Percentiles rank a stretch among this genome's conserved stretches.
Conservation (phyloP, 2,329 filamentous ascomycete species). For the Cercospora canescens region DNA sequence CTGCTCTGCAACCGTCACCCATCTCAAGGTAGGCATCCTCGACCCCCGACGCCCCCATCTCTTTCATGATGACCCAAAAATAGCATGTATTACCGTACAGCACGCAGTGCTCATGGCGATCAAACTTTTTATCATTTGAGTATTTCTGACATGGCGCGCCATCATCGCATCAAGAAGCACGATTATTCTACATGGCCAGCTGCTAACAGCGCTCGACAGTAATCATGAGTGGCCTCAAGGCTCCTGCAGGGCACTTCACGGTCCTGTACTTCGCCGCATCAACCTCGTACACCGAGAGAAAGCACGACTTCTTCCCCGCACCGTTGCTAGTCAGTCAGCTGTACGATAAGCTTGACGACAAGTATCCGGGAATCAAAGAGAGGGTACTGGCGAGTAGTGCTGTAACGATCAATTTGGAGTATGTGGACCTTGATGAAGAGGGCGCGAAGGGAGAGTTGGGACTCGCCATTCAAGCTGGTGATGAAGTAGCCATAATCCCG, state of each 20-base stretch:
- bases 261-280: conserved; percentile 82
- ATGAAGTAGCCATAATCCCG: conserved; percentile 85
- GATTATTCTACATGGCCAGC: not conserved
- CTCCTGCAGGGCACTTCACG: conserved; percentile 68
- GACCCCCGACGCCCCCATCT: not conserved
- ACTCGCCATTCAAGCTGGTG: conserved; percentile 65
- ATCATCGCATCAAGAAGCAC: not conserved
- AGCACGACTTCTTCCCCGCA: conserved; percentile 65
- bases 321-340: conserved; percentile 64
- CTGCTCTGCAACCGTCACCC: not conserved
- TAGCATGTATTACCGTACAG: conserved; percentile 15
- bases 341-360: conserved; percentile 66
- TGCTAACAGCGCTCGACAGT: conserved; percentile 3
- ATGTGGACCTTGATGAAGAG: conserved; percentile 67
- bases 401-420: conserved; percentile 78
- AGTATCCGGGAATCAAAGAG: conserved; percentile 67
- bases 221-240: conserved; percentile 45
- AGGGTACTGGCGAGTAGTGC: conserved; percentile 72
- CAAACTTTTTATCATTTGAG: conserved; percentile 15
- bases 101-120: conserved; percentile 14
- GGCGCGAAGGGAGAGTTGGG: conserved; percentile 43
- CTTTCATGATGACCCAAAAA: conserved; percentile 9
- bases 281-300: conserved; percentile 67
- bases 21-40: conserved; percentile 1
- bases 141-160: conserved; percentile 7